Evolutionary conservation across 192 early-diverging fungal genomes (phyloP), one percentile per base, ranked within the genome.

Genomic region (Umbelopsis isabellina): DNA sequence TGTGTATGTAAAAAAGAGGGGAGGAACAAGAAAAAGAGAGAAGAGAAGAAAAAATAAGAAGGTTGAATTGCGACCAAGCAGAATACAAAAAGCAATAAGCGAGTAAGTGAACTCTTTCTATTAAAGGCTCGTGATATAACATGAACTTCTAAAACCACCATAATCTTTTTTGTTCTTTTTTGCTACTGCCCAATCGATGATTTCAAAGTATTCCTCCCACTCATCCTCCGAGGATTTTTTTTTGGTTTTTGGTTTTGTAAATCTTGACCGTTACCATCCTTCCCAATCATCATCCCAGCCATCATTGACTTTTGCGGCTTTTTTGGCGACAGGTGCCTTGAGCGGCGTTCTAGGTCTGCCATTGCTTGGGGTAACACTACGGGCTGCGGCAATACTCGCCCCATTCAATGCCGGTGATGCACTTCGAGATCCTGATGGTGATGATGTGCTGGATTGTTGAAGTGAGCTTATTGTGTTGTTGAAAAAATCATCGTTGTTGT

Each of bases 211-310:
- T 41, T 6, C 10, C 37, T 5, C 37, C 37, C 37, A 41, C 6
- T 4, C 6, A 9, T 41, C 37, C 1, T 41, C 6, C 6, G 27
- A n/a, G 27, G 3, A 30, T 41, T 41, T 41, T 6, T 41, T 41
- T 30, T 21, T 3, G 16, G 23, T 41, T 41, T 30, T 21, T 3
- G 16, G 23, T 10, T 22, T 22, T 22, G 50, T 52, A 20, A n/a
- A 53, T 46, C 8, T 30, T 30, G 27, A 5, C 18, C 4, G n/a
- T 33, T 75, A 79, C 78, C 78, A 79, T 11, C 74, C 73, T 61
- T 58, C 70, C 78, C 78, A 79, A 21, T 79, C 78, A 64, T 79
- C 78, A 69, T 79, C 78, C 44, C 69, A 75, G 15, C 71, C 70
- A 27, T 61, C 52, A 10, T 72, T 79, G 23, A 61, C 55, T 35